phyloP scores from a whole-genome alignment of 805 yeast genomes.

The Tetrapisispora taiwanensis region DNA sequence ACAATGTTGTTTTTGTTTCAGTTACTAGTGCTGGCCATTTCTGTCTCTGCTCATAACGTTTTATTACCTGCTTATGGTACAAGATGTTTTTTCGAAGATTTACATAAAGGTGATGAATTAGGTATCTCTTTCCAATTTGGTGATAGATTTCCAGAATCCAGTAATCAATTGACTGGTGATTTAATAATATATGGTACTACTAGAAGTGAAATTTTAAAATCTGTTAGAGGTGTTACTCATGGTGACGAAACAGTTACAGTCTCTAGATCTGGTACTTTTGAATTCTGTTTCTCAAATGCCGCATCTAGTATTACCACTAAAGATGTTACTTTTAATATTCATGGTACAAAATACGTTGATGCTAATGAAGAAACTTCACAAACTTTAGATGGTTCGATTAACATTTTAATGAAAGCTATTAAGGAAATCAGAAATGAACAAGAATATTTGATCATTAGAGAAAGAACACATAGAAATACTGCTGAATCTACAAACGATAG shows the following conservation, averaged over 20 bases:
- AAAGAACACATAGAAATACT: conserved; percentile 95
- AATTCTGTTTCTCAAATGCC: conserved; percentile 89
- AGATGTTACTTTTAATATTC: conserved; percentile 91
- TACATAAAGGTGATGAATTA: conserved; percentile 75
- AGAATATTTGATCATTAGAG: conserved; percentile 86
- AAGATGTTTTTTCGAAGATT: conserved; percentile 77
- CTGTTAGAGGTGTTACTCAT: conserved; percentile 53
- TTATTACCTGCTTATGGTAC: conserved; percentile 73
- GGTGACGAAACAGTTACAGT: conserved; percentile 71
- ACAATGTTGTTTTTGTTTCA: background rate
- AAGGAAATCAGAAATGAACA: conserved; percentile 86
- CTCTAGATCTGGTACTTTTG: conserved; percentile 57
- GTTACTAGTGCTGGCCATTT: background rate
- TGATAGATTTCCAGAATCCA: conserved; percentile 65
- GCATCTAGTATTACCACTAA: conserved; percentile 59
- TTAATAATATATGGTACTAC: conserved; percentile 47
- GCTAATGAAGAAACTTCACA: conserved; percentile 65
- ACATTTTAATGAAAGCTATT: conserved; percentile 62
- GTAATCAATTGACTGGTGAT: conserved; percentile 57
- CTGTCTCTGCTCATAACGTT: conserved; percentile 59
- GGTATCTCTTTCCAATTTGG: conserved; percentile 91
- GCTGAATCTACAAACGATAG: conserved; percentile 96
- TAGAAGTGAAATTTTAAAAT: conserved; percentile 36
- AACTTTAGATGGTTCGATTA: conserved; percentile 75
- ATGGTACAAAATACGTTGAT: conserved; percentile 83